Conservation (phyloP, 257 asterid genomes). For the Gynochthodes officinalis region DNA sequence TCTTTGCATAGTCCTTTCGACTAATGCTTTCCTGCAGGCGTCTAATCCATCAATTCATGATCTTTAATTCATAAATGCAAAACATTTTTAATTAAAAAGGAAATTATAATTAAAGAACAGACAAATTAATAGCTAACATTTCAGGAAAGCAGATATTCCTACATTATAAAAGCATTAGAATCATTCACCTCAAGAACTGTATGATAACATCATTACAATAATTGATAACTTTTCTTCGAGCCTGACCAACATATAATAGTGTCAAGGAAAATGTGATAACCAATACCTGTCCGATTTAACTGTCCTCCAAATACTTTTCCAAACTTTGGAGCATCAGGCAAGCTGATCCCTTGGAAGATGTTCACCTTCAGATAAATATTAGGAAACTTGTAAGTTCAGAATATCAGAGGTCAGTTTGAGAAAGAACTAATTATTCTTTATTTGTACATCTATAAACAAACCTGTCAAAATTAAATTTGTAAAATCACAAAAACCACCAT, state of each 20-base stretch:
- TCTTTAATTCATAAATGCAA: not conserved
- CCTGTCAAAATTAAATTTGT: too few relatives aligned
- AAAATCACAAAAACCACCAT: not conserved
- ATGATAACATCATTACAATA: not conserved
- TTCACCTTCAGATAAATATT: constrained; percentile 52
- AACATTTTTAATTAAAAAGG: not conserved
- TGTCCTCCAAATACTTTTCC: constrained; percentile 98
- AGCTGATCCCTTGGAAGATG: constrained; percentile 76
- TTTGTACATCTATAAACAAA: not conserved
- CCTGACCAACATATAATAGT: not conserved
- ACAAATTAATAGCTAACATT: not conserved
- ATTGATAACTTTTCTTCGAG: not conserved
- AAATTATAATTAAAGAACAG: not conserved
- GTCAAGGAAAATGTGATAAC: constrained; percentile 13
- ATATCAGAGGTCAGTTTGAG: not conserved
- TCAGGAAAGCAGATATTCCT: not conserved
- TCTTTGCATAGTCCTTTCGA: not conserved
- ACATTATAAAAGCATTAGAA: not conserved
- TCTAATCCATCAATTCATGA: not conserved
- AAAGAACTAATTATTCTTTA: not conserved
- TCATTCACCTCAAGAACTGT: not conserved
- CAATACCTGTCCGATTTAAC: constrained; percentile 89
- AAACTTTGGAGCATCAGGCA: constrained; percentile 91
- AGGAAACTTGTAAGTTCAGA: constrained; percentile 4
- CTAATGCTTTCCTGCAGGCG: not conserved